Percentiles rank a stretch among this genome's conserved stretches.
phyloP scores from a whole-genome alignment of 1,139 yeast genomes.

The Saccharomyces hybrid region DNA sequence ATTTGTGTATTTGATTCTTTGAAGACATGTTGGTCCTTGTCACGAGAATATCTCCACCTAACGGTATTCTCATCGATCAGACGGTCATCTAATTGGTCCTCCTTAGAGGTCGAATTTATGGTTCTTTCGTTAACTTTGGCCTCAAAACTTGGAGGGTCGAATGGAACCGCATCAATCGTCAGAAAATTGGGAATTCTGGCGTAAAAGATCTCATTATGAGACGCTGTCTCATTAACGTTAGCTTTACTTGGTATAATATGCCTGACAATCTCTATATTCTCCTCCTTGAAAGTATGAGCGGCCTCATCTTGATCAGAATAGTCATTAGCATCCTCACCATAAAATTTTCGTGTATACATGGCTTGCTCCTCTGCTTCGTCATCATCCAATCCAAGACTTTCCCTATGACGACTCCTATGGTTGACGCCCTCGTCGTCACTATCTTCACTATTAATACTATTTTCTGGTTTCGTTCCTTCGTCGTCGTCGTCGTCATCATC shows the following conservation, averaged over 20 bases:
- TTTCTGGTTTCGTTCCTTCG: constrained; percentile 7
- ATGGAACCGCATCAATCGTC: constrained; percentile 77
- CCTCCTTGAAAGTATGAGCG: constrained; percentile 40
- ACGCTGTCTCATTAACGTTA: constrained; percentile 33
- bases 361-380: constrained; percentile 32
- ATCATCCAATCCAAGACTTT: constrained; percentile 14
- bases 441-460: constrained; percentile 13
- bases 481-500: constrained; percentile 38
- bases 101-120: constrained; percentile 27
- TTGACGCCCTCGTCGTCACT: constrained; percentile 20
- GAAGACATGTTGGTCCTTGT: constrained; percentile 52
- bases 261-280: constrained; percentile 64
- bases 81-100: constrained; percentile 45
- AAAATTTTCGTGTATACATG: constrained; percentile 30
- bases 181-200: constrained; percentile 78
- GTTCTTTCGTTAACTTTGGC: constrained; percentile 36
- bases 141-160: constrained; percentile 66
- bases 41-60: constrained; percentile 83
- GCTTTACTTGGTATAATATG: constrained; percentile 47
- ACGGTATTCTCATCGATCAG: constrained; percentile 73
- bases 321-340: constrained; percentile 30
- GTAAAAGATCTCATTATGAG: constrained; percentile 40
- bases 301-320: constrained; percentile 36
- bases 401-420: constrained; percentile 10
- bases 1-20: constrained; percentile 88